Evolutionary conservation across 805 yeast genomes (phyloP).

Genomic region (Ogataea ramenticola): DNA sequence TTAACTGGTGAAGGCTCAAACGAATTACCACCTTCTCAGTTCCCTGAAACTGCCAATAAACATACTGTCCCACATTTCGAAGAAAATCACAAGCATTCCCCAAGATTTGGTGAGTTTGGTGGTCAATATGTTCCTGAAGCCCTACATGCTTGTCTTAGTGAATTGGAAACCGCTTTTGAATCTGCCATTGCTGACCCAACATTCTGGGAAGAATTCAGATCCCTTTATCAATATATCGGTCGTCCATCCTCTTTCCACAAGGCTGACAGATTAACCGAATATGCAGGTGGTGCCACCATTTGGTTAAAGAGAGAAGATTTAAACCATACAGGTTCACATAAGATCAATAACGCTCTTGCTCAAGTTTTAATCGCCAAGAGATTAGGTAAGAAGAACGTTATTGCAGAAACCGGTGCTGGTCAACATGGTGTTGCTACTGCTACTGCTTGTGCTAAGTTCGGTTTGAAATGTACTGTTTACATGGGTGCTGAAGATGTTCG

Average conservation of each 20-base stretch:
- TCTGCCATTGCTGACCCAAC: conserved; percentile 80
- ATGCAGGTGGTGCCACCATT: conserved; percentile 92
- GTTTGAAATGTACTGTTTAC: conserved; percentile 85
- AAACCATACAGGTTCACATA: conserved; percentile 85
- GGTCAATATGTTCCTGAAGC: conserved; percentile 99
- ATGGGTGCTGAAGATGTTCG: conserved; percentile 99
- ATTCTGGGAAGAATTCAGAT: conserved; percentile 89
- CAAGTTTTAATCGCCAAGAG: conserved; percentile 76
- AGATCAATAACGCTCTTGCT: conserved; percentile 78
- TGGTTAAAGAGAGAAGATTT: conserved; percentile 98
- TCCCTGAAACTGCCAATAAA: conserved; percentile 9
- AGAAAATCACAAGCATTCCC: conserved; percentile 61
- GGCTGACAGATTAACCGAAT: conserved; percentile 84
- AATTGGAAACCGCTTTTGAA: conserved; percentile 83
- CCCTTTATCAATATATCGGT: conserved; percentile 87
- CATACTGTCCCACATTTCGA: conserved; percentile 28
- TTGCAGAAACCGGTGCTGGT: conserved; percentile 92
- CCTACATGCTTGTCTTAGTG: conserved; percentile 81
- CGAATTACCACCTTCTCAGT: conserved; percentile 15
- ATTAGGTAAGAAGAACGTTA: conserved; percentile 67
- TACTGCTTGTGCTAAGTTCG: conserved; percentile 88
- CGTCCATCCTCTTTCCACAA: conserved; percentile 90
- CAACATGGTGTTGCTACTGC: conserved; percentile 94
- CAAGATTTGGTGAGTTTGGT: conserved; percentile 91
- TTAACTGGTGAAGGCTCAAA: conserved; percentile 47